These are phyloP conservation scores for Fusarium xyrophilum DNA, from an alignment of 2,329 filamentous ascomycete species.

Conservation along the genomic window DNA sequence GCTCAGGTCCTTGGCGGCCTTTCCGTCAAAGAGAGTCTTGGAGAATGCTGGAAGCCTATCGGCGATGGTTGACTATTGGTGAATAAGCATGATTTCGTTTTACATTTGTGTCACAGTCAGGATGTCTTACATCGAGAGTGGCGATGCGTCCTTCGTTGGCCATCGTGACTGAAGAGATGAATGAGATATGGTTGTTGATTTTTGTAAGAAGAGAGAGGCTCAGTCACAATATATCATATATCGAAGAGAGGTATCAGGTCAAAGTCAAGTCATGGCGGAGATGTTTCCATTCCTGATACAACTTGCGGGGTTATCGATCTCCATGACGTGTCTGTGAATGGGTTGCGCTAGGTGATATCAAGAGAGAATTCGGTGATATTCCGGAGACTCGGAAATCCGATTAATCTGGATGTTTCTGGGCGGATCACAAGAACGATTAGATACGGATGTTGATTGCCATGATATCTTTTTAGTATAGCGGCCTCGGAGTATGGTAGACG, in stretches of 20 bases:
- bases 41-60: slow-evolving; percentile 75
- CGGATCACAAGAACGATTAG: slow-evolving; percentile 1
- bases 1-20: slow-evolving; percentile 74
- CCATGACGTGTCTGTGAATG: slow-evolving; percentile 34
- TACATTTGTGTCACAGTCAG: neutral
- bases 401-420: neutral
- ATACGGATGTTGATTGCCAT: neutral
- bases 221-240: neutral
- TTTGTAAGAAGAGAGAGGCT: slow-evolving; percentile 2
- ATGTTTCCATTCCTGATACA: slow-evolving; percentile 26
- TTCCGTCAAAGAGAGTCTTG: slow-evolving; percentile 73
- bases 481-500: neutral
- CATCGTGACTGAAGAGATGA: slow-evolving; percentile 22
- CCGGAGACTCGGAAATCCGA: slow-evolving; percentile 41
- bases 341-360: slow-evolving; percentile 17
- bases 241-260: slow-evolving; percentile 3
- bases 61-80: slow-evolving; percentile 65
- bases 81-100: slow-evolving; percentile 12
- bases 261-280: slow-evolving; percentile 24
- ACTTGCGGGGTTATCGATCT: slow-evolving; percentile 38
- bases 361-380: slow-evolving; percentile 38
- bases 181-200: slow-evolving; percentile 2
- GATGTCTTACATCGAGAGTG: slow-evolving; percentile 49
- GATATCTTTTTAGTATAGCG: neutral
- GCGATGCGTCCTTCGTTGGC: slow-evolving; percentile 41